Evolutionary conservation across 2,329 filamentous ascomycete genomes (phyloP).

Genomic region (Aspergillus sp.): DNA sequence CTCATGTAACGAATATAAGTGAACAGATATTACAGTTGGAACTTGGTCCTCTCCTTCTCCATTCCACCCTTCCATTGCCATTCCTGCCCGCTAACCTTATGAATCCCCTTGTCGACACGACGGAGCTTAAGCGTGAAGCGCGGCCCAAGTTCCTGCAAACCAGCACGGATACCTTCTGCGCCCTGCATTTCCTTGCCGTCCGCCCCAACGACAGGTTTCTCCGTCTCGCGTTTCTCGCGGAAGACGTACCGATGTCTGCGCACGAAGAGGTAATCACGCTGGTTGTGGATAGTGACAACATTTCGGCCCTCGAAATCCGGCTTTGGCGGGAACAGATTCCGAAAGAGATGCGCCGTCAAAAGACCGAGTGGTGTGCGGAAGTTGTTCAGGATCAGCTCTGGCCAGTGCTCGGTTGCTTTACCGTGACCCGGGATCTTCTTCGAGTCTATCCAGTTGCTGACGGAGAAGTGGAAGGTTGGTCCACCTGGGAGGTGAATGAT

Average conservation of each 20-base stretch:
- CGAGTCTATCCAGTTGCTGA: constrained; percentile 85
- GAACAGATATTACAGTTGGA: constrained; percentile 61
- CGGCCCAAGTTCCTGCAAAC: constrained; percentile 84
- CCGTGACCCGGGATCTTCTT: constrained; percentile 83
- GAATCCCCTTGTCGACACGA: constrained; percentile 85
- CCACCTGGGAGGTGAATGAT: constrained; percentile 77
- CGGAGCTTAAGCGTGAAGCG: constrained; percentile 79
- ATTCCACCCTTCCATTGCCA: constrained; percentile 97
- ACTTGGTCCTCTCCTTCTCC: constrained; percentile 90
- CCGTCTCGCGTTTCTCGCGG: constrained; percentile 75
- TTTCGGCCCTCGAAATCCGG: constrained; percentile 82
- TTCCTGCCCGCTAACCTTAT: constrained; percentile 66
- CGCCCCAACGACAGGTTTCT: constrained; percentile 75
- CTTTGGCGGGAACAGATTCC: constrained; percentile 67
- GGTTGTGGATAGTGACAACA: constrained; percentile 88
- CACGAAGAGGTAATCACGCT: constrained; percentile 93
- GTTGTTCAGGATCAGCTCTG: constrained; percentile 85
- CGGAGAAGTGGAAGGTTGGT: constrained; percentile 86
- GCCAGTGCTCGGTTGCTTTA: constrained; percentile 82
- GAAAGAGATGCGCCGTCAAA: constrained; percentile 78
- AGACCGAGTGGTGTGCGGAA: constrained; percentile 91
- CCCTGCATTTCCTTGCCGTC: constrained; percentile 81
- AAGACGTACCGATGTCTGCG: constrained; percentile 88
- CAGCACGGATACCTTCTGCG: constrained; percentile 76
- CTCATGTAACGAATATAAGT: constrained; percentile 14